Base-by-base conservation (phyloP, 75 land plant genomes). In the Adiantum capillusveneris region DNA sequence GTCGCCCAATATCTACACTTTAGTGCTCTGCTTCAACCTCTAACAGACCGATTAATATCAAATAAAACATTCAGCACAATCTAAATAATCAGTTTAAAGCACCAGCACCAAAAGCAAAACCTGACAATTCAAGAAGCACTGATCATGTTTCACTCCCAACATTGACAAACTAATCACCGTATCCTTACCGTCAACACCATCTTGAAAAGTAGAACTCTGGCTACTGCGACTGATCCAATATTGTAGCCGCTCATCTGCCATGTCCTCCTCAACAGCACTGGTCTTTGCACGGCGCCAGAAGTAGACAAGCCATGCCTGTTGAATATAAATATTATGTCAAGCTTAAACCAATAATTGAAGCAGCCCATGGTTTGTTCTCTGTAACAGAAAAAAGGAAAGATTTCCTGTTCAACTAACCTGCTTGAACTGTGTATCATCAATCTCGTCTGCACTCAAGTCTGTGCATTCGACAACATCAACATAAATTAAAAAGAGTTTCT, bases 351-450 rank as follows among this genome's bases (percentile, higher is more conserved):
- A n/a, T n/a, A n/a, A n/a, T n/a, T n/a, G n/a, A n/a, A n/a, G n/a
- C n/a, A n/a, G n/a, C n/a, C n/a, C n/a, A n/a, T n/a, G n/a, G n/a
- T n/a, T n/a, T n/a, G n/a, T n/a, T n/a, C n/a, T n/a, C n/a, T n/a
- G n/a, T n/a, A n/a, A n/a, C n/a, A n/a, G n/a, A n/a, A n/a, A n/a
- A n/a, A n/a, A n/a, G n/a, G n/a, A n/a, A 3, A 34, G 9, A 9
- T 34, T 34, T 9, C 37, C 9, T 9, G 3, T 34, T 34, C 37
- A 34, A 34, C 9, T 9, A 9, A 90, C 97, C 96, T 94, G 90
- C 67, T 94, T 94, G 67, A 94, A 94, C 53, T 83, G 81, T 44
- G 86, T 85, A 76, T 94, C 98, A 60, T 93, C 98, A 21, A 81
- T 54, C 56, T 94, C 98, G 69, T 85, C 83, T 37, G 72, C 66